A percentile compares a stretch with the other conserved stretches of the same genome.
Evolutionary conservation across 2,329 filamentous ascomycete genomes (phyloP).

Genomic region (Rasamsonia emersonii): DNA sequence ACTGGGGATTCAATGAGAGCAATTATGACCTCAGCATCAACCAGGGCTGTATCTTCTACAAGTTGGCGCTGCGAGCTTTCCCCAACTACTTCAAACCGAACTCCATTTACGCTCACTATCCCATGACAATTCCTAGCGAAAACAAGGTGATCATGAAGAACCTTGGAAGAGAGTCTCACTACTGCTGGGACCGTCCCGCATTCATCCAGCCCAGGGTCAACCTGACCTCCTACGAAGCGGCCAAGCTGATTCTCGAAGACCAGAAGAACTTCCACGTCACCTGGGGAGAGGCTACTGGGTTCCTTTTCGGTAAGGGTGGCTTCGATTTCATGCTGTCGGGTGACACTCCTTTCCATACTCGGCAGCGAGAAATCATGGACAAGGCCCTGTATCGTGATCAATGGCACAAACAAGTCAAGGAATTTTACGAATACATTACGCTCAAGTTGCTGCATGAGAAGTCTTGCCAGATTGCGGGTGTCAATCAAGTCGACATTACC

Average conservation of each 20-base stretch:
- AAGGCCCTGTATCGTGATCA: conserved; percentile 53
- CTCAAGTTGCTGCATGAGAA: conserved; percentile 56
- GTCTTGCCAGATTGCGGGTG: conserved; percentile 53
- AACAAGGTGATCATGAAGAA: conserved; percentile 62
- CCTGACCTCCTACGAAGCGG: conserved; percentile 53
- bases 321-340: conserved; percentile 50
- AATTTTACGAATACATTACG: conserved; percentile 58
- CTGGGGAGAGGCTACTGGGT: conserved; percentile 57
- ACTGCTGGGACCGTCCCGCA: conserved; percentile 58
- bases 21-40: conserved; percentile 65
- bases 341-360: conserved; percentile 40
- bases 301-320: conserved; percentile 52
- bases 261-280: conserved; percentile 54
- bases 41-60: conserved; percentile 78
- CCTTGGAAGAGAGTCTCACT: conserved; percentile 58
- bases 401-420: conserved; percentile 55
- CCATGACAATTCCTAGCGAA: conserved; percentile 60
- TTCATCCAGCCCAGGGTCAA: conserved; percentile 45
- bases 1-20: conserved; percentile 73
- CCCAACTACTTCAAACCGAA: conserved; percentile 69
- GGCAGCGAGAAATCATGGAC: conserved; percentile 47
- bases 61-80: conserved; percentile 71
- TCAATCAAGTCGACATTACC: conserved; percentile 62
- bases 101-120: conserved; percentile 74
- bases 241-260: conserved; percentile 54